Evolutionary conservation across 2,329 filamentous ascomycete species (phyloP), one percentile per base, ranked within the genome.

Genomic region (Aspergillus fijiensis): DNA sequence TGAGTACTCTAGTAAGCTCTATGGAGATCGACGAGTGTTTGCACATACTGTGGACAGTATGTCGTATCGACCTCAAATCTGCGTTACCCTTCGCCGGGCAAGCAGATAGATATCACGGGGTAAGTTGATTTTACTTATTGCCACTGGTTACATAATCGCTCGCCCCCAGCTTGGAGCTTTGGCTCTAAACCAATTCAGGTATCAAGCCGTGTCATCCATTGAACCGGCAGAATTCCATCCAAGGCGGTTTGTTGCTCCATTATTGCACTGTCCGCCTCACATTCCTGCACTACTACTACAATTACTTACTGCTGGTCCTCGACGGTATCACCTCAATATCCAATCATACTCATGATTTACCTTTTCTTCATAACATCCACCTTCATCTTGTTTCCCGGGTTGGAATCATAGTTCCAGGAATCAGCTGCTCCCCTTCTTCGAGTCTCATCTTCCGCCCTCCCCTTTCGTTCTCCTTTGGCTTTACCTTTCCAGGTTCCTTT

Each of bases 381-480:
- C 39, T 19, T 16, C 6, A 45, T n/a, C 14, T 45, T 19, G 14
- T 45, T 45, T 16, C 39, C 39, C 16, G 39, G 39, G 7, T 45
- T 45, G 16, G 19, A 29, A 10, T 16, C 49, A 50, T 29, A 55
- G 57, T 48, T 53, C 42, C 45, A 49, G 48, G n/a, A 29, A 53
- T 33, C 51, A 53, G 27, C 54, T 39, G 31, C 25, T 31, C 31
- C 52, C 23, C 42, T 35, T 52, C 42, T 31, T 21, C 19, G 19
- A 19, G 19, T 19, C 21, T 53, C 57, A 53, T 33, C 57, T 60
- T 62, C 57, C 52, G 51, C 58, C 58, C 56, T 42, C 58, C 58
- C 58, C 27, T 61, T 59, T 61, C 58, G 51, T 10, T 45, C 21
- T 51, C 51, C 48, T 57, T 19, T 45, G 39, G 39, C 39, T 45